These are phyloP conservation scores for Trichoderma oligosporum DNA, from an alignment of 2,329 filamentous ascomycete genomes.

Conservation along the genomic window DNA sequence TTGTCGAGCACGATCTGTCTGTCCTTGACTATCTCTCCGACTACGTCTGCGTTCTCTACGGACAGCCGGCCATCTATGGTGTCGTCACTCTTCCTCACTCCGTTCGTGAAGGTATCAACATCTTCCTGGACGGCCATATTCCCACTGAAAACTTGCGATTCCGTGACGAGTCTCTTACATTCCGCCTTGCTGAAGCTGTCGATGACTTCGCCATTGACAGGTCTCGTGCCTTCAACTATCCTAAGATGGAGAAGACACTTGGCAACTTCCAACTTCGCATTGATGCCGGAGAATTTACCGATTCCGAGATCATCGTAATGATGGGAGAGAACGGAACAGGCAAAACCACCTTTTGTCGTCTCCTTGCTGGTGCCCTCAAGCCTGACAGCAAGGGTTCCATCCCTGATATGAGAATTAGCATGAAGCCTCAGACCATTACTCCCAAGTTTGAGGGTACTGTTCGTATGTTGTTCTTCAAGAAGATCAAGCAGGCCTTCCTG, in stretches of 20 bases:
- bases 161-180: constrained; percentile 93
- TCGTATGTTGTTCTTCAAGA: constrained; percentile 98
- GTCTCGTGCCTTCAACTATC: constrained; percentile 80
- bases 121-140: constrained; percentile 97
- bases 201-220: constrained; percentile 87
- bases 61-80: constrained; percentile 91
- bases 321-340: constrained; percentile 99
- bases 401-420: constrained; percentile 93
- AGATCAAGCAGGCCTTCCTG: constrained; percentile 95
- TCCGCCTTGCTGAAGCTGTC: constrained; percentile 84
- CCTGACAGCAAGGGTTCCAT: constrained; percentile 76
- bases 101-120: constrained; percentile 98
- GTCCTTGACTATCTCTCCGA: constrained; percentile 98
- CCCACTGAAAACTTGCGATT: constrained; percentile 98
- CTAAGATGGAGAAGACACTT: constrained; percentile 86
- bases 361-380: constrained; percentile 89
- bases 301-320: constrained; percentile 99
- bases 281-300: constrained; percentile 82
- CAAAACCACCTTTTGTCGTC: constrained; percentile 97
- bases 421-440: constrained; percentile 99
- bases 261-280: constrained; percentile 82
- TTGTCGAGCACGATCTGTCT: constrained; percentile 98
- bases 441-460: constrained; percentile 97
- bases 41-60: constrained; percentile 96
- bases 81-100: constrained; percentile 94